Evolutionary conservation across 2,329 filamentous ascomycete genomes (phyloP).

Genomic region (Monosporascus ibericus): DNA sequence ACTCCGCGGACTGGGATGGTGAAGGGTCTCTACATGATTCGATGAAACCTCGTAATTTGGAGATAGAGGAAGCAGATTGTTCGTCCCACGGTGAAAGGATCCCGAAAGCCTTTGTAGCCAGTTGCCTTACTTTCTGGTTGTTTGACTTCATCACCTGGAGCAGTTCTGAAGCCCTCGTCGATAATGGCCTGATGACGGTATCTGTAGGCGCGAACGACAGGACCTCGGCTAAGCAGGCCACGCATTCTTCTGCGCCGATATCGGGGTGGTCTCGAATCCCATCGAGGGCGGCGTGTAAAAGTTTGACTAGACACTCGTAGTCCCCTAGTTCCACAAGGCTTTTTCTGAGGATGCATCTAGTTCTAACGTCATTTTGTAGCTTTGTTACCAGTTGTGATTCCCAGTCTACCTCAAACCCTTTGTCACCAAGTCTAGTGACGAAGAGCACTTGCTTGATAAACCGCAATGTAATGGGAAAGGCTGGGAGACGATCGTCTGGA

Average conservation of each 20-base stretch:
- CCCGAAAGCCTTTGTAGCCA: constrained; percentile 66
- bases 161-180: constrained; percentile 45
- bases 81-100: constrained; percentile 65
- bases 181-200: constrained; percentile 28
- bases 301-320: constrained; percentile 31
- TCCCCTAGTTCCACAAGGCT: constrained; percentile 41
- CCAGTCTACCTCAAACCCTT: constrained; percentile 73
- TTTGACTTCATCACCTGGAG: constrained; percentile 62
- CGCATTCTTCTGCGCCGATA: constrained; percentile 26
- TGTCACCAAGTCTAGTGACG: constrained; percentile 40
- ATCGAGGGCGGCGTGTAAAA: constrained; percentile 51
- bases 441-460: constrained; percentile 57
- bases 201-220: constrained; percentile 24
- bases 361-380: constrained; percentile 62
- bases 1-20: constrained; percentile 22
- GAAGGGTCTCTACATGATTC: constrained; percentile 17
- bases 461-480: constrained; percentile 62
- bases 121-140: constrained; percentile 58
- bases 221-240: constrained; percentile 22
- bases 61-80: constrained; percentile 34
- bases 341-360: constrained; percentile 51
- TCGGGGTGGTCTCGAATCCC: constrained; percentile 43
- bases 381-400: constrained; percentile 69
- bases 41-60: constrained; percentile 24
- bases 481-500: constrained; percentile 37